These are phyloP conservation scores for Aegilops bicornis DNA, from an alignment of 176 grass and related monocot species.

Conservation along the genomic window DNA sequence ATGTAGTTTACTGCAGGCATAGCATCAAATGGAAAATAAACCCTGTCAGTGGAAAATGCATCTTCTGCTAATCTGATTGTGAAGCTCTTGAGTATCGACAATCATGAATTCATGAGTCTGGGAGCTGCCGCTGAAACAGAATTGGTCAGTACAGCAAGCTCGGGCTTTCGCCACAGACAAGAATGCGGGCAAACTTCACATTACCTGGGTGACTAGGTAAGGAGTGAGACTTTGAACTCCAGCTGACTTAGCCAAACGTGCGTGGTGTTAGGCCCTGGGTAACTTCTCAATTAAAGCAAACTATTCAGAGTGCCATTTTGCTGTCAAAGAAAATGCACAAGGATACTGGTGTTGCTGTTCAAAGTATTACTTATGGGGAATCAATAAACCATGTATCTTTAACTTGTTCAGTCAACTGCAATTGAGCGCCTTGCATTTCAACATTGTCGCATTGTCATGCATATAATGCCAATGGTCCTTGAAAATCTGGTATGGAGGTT, in stretches of 20 bases:
- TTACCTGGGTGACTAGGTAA: not conserved
- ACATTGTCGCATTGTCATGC: not conserved
- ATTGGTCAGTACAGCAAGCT: not conserved
- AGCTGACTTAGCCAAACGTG: not conserved
- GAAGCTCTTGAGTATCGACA: not conserved
- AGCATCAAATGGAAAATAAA: not conserved
- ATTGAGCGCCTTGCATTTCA: slow-evolving; percentile 1
- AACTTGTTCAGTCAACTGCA: not conserved
- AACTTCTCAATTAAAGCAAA: not conserved
- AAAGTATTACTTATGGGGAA: not conserved
- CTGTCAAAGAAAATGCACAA: not conserved
- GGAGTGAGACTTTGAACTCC: not conserved
- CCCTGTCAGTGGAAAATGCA: not conserved
- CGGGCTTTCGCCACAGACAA: not conserved
- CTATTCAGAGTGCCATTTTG: not conserved
- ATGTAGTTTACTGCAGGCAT: not conserved
- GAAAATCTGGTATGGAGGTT: not conserved
- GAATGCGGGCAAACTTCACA: not conserved
- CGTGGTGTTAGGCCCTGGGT: not conserved
- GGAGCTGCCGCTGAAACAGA: not conserved
- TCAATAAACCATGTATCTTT: not conserved
- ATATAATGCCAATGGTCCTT: not conserved
- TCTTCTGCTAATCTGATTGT: not conserved
- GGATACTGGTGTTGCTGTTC: not conserved
- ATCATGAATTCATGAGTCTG: slow-evolving; percentile 5